Evolutionary conservation across 2,329 filamentous ascomycete genomes (phyloP), one percentile per base, ranked within the genome.

Genomic region (Colletotrichum chrysophilum): DNA sequence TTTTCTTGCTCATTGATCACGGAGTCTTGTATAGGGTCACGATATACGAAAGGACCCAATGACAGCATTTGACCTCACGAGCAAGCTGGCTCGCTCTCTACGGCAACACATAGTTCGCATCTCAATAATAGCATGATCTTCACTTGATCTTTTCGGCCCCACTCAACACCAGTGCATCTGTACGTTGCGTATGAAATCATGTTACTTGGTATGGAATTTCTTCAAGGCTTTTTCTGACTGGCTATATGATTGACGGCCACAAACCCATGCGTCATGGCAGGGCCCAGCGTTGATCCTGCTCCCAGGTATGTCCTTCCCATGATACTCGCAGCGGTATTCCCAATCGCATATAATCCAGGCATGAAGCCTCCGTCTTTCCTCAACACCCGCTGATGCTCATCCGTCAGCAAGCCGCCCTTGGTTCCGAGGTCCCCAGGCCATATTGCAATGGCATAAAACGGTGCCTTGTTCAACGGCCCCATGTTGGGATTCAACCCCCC

Each of bases 371-470:
- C 77, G 18, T 78, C 67, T 12, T 79, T 58, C 16, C 70, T 79
- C 36, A 84, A 18, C 7, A 79, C 83, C 34, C 81, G 75, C 3
- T 79, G 80, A 62, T 76, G 58, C 67, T 84, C 81, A 66, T 85
- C 81, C 2, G 83, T 85, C 55, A 84, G 34, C 5, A 86, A 70
- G 4, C 84, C 83, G 7, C 84, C 83, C 77, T 84, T 85, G 21
- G 83, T 86, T 4, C 84, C 82, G n/a, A 85, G 72, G 72, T 86
- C 82, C 14, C 84, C 84, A 10, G 85, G 84, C 64, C 78, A 83
- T 7, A 85, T 71, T 36, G 78, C 79, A n/a, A 82, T 72, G 0
- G 84, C 84, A 32, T 79, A 80, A 62, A 76, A 80, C 13, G 82
- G 83, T 2, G 74, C 76, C 58, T 78, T 79, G 8, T 73, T 78